Percentiles rank a stretch among this genome's conserved stretches.
Evolutionary conservation across 1,284 basidiomycete genomes (phyloP).

Genomic region (Cryptococcus sp.): DNA sequence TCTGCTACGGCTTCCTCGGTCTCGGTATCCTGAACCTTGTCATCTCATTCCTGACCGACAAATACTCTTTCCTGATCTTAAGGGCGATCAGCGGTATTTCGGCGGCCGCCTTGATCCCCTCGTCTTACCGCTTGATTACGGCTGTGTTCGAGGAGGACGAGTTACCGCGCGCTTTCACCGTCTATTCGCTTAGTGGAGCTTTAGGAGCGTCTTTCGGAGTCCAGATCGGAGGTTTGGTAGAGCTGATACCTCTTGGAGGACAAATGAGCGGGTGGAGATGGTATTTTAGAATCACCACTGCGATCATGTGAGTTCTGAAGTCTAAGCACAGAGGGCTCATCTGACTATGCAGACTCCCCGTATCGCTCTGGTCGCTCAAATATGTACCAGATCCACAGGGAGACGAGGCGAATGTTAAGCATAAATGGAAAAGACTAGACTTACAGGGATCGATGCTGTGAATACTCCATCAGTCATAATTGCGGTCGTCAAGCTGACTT

Average conservation of each 20-base stretch:
- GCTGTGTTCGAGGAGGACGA: conserved; percentile 21
- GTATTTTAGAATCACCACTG: conserved; percentile 45
- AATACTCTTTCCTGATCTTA: conserved; percentile 36
- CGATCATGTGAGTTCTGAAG: conserved; percentile 11
- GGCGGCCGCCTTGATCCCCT: conserved; percentile 29
- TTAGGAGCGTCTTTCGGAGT: conserved; percentile 27
- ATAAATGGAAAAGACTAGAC: conserved; percentile 16
- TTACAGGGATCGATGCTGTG: conserved; percentile 14
- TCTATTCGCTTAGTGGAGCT: conserved; percentile 35
- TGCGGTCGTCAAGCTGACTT: conserved; percentile 5
- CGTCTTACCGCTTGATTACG: conserved; percentile 33
- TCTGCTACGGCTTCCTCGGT: conserved; percentile 23
- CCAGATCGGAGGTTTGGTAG: conserved; percentile 29
- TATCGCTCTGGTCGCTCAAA: conserved; percentile 7
- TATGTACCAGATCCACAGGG: conserved; percentile 10
- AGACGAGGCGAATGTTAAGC: conserved; percentile 5
- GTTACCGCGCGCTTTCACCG: conserved; percentile 23
- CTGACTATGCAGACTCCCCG: conserved; percentile 6
- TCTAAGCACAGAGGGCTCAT: not conserved
- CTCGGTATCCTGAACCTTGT: conserved; percentile 33
- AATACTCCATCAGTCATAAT: conserved; percentile 6
- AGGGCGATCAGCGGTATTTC: conserved; percentile 34
- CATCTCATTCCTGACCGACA: conserved; percentile 34
- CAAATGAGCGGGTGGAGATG: conserved; percentile 37
- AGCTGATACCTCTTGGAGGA: conserved; percentile 34